Evolutionary conservation across 257 asterid genomes (phyloP), one percentile per base, ranked within the genome.

Genomic region (Thymus quinquecostatus): DNA sequence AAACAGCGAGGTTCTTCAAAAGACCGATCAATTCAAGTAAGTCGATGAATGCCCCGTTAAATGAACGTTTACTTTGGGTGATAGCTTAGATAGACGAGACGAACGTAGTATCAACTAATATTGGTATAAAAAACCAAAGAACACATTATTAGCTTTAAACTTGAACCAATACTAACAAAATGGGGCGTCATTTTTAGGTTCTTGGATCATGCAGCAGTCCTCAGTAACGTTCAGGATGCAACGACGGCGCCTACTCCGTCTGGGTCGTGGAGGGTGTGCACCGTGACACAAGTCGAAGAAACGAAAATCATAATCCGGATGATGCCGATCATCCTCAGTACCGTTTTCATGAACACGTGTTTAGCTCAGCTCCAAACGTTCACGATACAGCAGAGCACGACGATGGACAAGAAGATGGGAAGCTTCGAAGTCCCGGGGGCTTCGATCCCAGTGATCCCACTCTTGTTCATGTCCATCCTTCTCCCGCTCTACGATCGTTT

Each of bases 351-450:
- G 95, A 91, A 91, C 84, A 89, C 96, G 0, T 87, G 95, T 71
- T 61, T 91, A 64, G 95, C 97, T 60, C 97, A 91, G 71, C 92
- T 86, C 54, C 97, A 86, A 64, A 91, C 96, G n/a, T 89, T 91
- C 64, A 68, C 91, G 56, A 78, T 91, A 79, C 95, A 91, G 73
- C 97, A 91, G 74, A 82, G 92, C 83, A 81, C 68, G 11, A 91
- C 95, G 41, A 77, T 83, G 83, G 81, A 89, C 80, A 80, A 89
- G 83, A 83, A 60, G 21, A 65, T 91, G 14, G 77, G 87, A 77
- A 72, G 62, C 13, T 87, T 91, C 33, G 62, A 87, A 70, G 83
- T 91, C 34, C 95, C 96, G 2, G 86, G 87, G 34, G 72, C 96
- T 63, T 91, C 96, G 47, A 78, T 91, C 62, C 90, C 95, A 10